Conservation (phyloP, 1,284 basidiomycete species). For the Termitomyces sp. region DNA sequence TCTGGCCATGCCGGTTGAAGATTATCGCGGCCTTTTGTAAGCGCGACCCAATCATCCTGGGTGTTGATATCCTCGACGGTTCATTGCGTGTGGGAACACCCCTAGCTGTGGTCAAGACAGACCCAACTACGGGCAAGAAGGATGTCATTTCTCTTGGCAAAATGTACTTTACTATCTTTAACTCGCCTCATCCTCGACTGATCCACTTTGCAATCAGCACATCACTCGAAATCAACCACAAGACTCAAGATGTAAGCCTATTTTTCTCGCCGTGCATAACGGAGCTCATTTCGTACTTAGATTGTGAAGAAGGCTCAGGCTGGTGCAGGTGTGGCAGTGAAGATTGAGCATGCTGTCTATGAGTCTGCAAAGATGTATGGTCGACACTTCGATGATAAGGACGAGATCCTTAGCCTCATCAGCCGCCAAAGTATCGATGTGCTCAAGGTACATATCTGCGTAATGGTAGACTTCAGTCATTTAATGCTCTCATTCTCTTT, state of each 20-base stretch:
- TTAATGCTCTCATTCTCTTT: constrained; percentile 14
- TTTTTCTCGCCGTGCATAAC: constrained; percentile 1
- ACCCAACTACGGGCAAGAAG: constrained; percentile 83
- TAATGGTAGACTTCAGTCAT: background rate
- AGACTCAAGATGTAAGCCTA: constrained; percentile 60
- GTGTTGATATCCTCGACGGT: constrained; percentile 96
- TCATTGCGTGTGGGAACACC: constrained; percentile 92
- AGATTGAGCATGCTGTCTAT: constrained; percentile 97
- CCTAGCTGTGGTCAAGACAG: constrained; percentile 88
- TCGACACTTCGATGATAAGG: constrained; percentile 93
- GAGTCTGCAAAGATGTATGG: constrained; percentile 95
- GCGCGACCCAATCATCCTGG: constrained; percentile 96
- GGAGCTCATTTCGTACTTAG: constrained; percentile 33
- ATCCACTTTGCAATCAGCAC: constrained; percentile 49
- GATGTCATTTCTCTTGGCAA: constrained; percentile 92
- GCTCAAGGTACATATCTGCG: constrained; percentile 62
- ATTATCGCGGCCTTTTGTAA: constrained; percentile 92
- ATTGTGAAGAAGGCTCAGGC: constrained; percentile 91
- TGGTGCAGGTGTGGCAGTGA: constrained; percentile 95
- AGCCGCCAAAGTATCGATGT: constrained; percentile 93
- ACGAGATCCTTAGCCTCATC: constrained; percentile 89
- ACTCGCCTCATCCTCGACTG: constrained; percentile 1
- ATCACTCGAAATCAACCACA: constrained; percentile 94
- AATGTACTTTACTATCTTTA: constrained; percentile 52
- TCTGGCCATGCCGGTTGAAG: constrained; percentile 96